Percentiles rank a stretch among this genome's conserved stretches.
phyloP scores from a whole-genome alignment of 108 stramenopile genomes.

The Phaeodactylum tricornutum region DNA sequence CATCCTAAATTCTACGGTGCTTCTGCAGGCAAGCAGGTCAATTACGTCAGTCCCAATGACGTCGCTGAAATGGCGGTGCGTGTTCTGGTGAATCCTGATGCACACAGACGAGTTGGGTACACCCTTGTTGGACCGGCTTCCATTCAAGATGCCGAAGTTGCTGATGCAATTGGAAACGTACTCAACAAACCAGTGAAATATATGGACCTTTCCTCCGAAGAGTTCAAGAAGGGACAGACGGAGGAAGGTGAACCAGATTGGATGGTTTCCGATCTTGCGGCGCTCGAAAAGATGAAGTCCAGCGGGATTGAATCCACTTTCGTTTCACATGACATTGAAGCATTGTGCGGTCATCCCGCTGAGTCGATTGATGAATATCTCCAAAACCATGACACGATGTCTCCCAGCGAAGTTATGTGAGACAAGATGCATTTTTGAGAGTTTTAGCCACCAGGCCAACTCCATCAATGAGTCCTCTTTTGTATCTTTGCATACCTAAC shows the following conservation, averaged over 20 bases:
- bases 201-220: constrained; percentile 21
- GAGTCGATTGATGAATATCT: constrained; percentile 25
- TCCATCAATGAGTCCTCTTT: too few species aligned
- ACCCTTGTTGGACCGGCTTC: constrained; percentile 18
- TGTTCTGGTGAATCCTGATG: constrained; percentile 17
- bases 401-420: neutral
- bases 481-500: too few species aligned
- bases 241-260: constrained; percentile 4
- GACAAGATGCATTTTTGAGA: too few species aligned
- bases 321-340: constrained; percentile 19
- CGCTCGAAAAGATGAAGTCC: constrained; percentile 30
- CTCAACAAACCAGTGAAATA: constrained; percentile 20
- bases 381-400: constrained; percentile 11
- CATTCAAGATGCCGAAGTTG: constrained; percentile 24
- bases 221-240: constrained; percentile 7
- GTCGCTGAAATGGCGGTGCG: constrained; percentile 26
- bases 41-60: constrained; percentile 38
- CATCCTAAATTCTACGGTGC: constrained; percentile 21
- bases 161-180: constrained; percentile 13
- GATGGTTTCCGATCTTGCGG: constrained; percentile 15
- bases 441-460: too few species aligned
- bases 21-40: constrained; percentile 27
- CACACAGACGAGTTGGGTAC: constrained; percentile 13
- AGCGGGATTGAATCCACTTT: constrained; percentile 23
- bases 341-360: constrained; percentile 13